These are phyloP conservation scores for Chytriomyces sp. DNA, from an alignment of 192 early-diverging fungal species.

Conservation along the genomic window DNA sequence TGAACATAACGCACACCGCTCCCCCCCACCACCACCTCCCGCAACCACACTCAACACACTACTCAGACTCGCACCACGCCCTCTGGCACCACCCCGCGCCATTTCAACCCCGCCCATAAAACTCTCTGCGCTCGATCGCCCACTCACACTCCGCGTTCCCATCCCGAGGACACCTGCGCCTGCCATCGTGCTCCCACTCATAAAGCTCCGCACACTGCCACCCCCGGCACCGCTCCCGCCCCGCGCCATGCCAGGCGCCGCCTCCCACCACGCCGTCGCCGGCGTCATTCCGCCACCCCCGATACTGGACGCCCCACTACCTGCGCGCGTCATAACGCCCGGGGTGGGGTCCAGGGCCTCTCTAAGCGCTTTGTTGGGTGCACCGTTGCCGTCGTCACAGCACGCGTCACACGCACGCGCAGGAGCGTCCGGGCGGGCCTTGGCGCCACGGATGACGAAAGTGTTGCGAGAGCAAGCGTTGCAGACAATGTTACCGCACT, in stretches of 20 bases:
- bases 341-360: too few relatives aligned
- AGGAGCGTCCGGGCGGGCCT: constrained; percentile 24
- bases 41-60: not conserved
- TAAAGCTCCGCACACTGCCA: not conserved
- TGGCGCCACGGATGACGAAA: constrained; percentile 37
- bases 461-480: constrained; percentile 42
- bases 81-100: not conserved
- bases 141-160: not conserved
- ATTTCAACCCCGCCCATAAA: not conserved
- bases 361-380: too few relatives aligned
- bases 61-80: too few relatives aligned
- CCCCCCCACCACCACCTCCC: not conserved
- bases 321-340: too few relatives aligned
- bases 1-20: not conserved
- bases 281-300: not conserved
- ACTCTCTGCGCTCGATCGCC: not conserved
- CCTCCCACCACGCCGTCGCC: too few relatives aligned
- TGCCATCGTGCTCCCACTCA: not conserved
- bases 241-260: too few relatives aligned
- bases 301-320: not conserved
- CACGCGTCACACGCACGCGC: constrained; percentile 48
- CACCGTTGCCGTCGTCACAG: not conserved
- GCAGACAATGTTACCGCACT: constrained; percentile 82
- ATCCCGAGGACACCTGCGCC: too few relatives aligned
- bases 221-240: too few relatives aligned